These are phyloP conservation scores for Syzygium aqueum DNA, from an alignment of 345 rosid genomes.

Conservation along the genomic window DNA sequence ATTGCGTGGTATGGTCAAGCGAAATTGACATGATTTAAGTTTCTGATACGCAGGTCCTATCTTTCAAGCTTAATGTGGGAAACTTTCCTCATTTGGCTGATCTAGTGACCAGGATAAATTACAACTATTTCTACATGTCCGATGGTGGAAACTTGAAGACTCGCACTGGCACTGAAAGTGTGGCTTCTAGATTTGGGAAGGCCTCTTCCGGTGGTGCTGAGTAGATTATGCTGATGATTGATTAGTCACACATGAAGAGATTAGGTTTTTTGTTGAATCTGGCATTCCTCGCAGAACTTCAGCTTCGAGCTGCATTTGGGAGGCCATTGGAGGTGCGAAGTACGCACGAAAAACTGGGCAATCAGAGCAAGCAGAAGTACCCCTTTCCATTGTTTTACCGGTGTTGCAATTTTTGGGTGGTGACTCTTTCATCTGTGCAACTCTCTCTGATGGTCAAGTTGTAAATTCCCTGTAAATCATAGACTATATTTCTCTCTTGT, in stretches of 20 bases:
- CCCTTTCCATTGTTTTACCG: neutral
- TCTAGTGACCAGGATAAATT: conserved; percentile 86
- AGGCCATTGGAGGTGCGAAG: neutral
- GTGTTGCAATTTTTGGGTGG: neutral
- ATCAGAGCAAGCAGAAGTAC: neutral
- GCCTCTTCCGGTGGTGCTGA: conserved; percentile 14
- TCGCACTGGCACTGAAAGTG: conserved; percentile 37
- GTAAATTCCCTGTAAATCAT: neutral
- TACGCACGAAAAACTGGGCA: neutral
- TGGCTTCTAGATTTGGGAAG: conserved; percentile 21
- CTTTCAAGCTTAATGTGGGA: conserved; percentile 84
- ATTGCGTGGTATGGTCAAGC: neutral
- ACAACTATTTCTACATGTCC: conserved; percentile 93
- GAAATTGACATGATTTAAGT: neutral
- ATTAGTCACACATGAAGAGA: neutral
- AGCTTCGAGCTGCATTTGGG: neutral
- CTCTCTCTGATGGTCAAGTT: neutral
- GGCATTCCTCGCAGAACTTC: neutral
- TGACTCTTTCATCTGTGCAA: neutral
- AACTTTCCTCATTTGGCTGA: conserved; percentile 95
- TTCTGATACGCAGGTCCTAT: conserved; percentile 50
- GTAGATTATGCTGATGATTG: neutral
- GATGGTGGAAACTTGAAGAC: conserved; percentile 69
- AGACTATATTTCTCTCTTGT: neutral
- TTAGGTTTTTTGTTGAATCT: neutral